A percentile compares a stretch with the other conserved stretches of the same genome.
Evolutionary conservation across 768 basidiomycete species (phyloP).

Genomic region (Pulveroboletus ravenelii): DNA sequence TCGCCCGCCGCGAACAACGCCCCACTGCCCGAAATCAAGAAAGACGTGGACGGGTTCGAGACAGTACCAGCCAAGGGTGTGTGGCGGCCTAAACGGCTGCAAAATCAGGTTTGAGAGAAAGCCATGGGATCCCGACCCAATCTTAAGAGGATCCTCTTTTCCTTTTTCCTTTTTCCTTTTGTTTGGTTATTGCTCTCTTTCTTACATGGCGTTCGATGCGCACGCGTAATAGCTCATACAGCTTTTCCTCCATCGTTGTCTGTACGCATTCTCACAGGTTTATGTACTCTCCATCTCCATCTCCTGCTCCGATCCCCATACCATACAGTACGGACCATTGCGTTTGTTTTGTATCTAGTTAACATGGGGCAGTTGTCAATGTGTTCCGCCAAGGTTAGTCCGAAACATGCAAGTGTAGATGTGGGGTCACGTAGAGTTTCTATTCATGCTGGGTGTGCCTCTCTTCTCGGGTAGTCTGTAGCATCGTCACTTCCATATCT

Average conservation of each 20-base stretch:
- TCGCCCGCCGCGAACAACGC: conserved; percentile 7
- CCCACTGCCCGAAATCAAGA: conserved; percentile 40
- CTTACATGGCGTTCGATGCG: background rate
- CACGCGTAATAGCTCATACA: background rate
- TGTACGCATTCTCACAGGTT: background rate
- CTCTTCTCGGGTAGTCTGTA: conserved; percentile 44
- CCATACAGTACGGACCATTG: conserved; percentile 1
- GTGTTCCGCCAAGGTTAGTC: background rate
- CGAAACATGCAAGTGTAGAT: background rate
- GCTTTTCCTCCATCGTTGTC: background rate
- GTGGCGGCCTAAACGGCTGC: conserved; percentile 22
- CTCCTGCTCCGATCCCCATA: conserved; percentile 3
- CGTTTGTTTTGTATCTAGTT: conserved; percentile 10
- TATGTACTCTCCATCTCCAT: background rate
- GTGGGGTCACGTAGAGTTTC: background rate
- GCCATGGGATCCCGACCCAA: too few relatives aligned
- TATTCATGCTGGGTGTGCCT: conserved; percentile 14
- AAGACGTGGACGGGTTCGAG: conserved; percentile 72
- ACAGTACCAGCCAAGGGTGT: conserved; percentile 38
- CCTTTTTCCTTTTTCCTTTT: background rate
- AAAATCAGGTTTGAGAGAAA: background rate
- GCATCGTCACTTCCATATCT: conserved; percentile 37
- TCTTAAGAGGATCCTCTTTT: background rate
- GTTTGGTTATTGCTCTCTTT: background rate
- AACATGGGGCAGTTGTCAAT: conserved; percentile 1